Evolutionary conservation across 164 flowering plant species (phyloP).

Genomic region (Vitis amurensis): DNA sequence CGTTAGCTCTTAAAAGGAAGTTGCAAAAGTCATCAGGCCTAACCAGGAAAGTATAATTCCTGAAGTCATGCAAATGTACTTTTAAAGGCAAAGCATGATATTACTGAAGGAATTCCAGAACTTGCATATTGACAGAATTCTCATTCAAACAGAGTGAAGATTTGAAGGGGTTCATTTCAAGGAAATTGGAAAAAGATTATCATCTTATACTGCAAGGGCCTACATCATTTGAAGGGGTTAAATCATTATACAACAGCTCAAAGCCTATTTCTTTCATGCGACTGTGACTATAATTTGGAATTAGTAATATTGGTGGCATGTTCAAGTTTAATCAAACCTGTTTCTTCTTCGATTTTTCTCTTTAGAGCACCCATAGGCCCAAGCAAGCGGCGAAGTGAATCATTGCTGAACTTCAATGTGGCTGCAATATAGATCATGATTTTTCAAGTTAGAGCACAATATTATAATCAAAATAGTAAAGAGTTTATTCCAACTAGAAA

Average conservation of each 20-base stretch:
- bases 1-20: background rate
- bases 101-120: background rate
- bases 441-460: slow-evolving; percentile 2
- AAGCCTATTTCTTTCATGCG: background rate
- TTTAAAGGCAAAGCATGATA: background rate
- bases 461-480: background rate
- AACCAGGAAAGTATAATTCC: background rate
- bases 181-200: too few relatives aligned
- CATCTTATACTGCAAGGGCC: too few relatives aligned
- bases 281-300: background rate
- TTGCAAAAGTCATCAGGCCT: background rate
- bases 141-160: background rate
- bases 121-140: background rate
- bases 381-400: slow-evolving; percentile 76
- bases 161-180: background rate
- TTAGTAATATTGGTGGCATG: too few relatives aligned
- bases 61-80: background rate
- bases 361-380: slow-evolving; percentile 83
- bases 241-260: too few relatives aligned
- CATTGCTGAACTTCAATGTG: slow-evolving; percentile 72
- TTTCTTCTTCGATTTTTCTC: slow-evolving; percentile 84
- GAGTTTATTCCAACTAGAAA: background rate
- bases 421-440: slow-evolving; percentile 43
- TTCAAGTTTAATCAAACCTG: slow-evolving; percentile 48
- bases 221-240: too few relatives aligned